Conservation (phyloP, 805 yeast species). For the Candida ficus region DNA sequence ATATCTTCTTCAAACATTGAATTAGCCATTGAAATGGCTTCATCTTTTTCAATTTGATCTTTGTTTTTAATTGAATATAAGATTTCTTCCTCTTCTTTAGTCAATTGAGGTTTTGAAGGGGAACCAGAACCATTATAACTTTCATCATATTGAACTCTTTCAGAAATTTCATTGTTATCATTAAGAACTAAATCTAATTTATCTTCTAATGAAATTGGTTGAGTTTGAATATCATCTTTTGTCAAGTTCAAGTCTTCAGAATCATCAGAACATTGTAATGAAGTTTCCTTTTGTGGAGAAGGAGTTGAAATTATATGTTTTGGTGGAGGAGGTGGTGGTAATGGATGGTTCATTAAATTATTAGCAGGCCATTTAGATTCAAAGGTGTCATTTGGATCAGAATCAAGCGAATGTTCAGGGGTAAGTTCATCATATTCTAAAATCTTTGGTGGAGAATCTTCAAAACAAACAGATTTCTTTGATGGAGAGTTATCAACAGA, state of each 20-base stretch:
- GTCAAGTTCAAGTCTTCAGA: constrained; percentile 24
- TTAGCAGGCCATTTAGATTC: constrained; percentile 25
- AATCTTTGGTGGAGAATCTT: constrained; percentile 33
- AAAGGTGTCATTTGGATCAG: constrained; percentile 12
- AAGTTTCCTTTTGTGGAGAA: constrained; percentile 22
- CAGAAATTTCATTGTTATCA: constrained; percentile 16
- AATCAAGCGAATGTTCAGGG: constrained; percentile 22
- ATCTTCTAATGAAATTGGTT: constrained; percentile 34
- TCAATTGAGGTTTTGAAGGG: constrained; percentile 15
- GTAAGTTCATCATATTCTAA: constrained; percentile 28
- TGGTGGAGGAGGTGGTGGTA: constrained; percentile 36
- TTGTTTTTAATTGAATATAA: constrained; percentile 19
- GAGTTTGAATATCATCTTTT: constrained; percentile 22
- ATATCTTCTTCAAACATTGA: constrained; percentile 30
- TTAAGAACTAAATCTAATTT: constrained; percentile 39
- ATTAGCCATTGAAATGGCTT: constrained; percentile 25
- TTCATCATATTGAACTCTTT: constrained; percentile 22
- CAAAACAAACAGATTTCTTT: constrained; percentile 35
- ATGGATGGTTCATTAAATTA: constrained; percentile 24
- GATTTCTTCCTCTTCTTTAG: constrained; percentile 22
- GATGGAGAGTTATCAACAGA: constrained; percentile 27
- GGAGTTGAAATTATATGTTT: constrained; percentile 20
- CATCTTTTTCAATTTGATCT: constrained; percentile 22
- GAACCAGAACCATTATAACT: constrained; percentile 21
- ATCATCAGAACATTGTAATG: constrained; percentile 22